These are phyloP conservation scores for Debaryomyces hansenii DNA, from an alignment of 805 yeast species.

Conservation along the genomic window DNA sequence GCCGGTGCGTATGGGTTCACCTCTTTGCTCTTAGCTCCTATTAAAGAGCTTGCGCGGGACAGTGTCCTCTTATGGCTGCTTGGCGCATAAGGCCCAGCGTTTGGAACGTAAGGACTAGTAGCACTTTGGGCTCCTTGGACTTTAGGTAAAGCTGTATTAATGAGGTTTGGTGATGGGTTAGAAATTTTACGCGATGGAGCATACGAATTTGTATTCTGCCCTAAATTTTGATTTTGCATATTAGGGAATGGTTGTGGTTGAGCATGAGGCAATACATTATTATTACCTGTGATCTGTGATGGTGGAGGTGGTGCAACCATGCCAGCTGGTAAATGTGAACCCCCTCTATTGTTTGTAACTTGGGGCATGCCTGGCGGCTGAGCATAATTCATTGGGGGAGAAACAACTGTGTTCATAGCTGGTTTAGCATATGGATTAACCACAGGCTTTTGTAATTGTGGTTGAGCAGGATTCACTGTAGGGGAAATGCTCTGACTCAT, in stretches of 20 bases:
- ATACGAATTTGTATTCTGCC: not conserved
- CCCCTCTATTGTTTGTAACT: not conserved
- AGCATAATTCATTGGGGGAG: conserved; percentile 1
- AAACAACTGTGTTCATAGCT: conserved; percentile 3
- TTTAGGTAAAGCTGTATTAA: conserved; percentile 26
- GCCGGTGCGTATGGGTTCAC: conserved; percentile 44
- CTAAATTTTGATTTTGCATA: not conserved
- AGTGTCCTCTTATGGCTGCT: conserved; percentile 30
- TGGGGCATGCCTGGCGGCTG: conserved; percentile 8
- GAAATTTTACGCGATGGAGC: conserved; percentile 8
- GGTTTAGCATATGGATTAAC: conserved; percentile 32
- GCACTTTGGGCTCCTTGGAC: conserved; percentile 19
- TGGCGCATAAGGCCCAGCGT: conserved; percentile 47
- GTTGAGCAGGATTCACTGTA: conserved; percentile 6
- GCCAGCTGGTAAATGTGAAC: not conserved
- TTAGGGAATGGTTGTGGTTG: not conserved
- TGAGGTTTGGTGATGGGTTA: conserved; percentile 8
- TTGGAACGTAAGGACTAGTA: conserved; percentile 43
- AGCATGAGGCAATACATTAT: not conserved
- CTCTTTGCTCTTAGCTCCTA: conserved; percentile 41
- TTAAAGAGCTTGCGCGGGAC: conserved; percentile 40
- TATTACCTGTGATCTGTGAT: not conserved
- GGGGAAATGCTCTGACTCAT: conserved; percentile 9
- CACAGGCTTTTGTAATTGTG: conserved; percentile 16
- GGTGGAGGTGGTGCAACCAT: conserved; percentile 4